These are phyloP conservation scores for Coemansia sp. DNA, from an alignment of 192 early-diverging fungal species.

Conservation along the genomic window DNA sequence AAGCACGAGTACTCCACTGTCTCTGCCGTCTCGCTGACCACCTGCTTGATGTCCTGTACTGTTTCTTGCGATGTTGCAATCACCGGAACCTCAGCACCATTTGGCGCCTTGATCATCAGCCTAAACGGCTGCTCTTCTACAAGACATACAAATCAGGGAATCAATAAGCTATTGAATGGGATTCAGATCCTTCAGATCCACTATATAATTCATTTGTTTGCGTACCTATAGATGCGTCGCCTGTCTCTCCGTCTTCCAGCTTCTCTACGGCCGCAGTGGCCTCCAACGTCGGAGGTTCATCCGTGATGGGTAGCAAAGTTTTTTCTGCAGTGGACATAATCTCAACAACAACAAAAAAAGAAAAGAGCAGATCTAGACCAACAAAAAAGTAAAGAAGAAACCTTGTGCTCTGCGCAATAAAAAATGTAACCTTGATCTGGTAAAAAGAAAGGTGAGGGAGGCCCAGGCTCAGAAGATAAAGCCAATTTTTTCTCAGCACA, in stretches of 20 bases:
- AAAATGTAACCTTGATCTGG: conserved; percentile 4
- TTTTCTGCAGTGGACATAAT: conserved; percentile 33
- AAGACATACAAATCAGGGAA: not conserved
- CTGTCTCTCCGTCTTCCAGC: not conserved
- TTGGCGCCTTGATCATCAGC: conserved; percentile 48
- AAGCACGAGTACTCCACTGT: conserved; percentile 91
- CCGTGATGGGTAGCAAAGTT: conserved; percentile 4
- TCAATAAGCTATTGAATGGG: not conserved
- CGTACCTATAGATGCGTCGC: conserved; percentile 9
- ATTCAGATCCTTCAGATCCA: not conserved
- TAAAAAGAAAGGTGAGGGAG: conserved; percentile 9
- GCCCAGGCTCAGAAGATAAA: not conserved
- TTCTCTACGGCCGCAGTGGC: not conserved
- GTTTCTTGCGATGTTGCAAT: conserved; percentile 68
- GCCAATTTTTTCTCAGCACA: not conserved
- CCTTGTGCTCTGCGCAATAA: not conserved
- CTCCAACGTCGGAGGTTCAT: conserved; percentile 6
- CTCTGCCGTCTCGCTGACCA: conserved; percentile 81
- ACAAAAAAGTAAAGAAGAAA: not conserved
- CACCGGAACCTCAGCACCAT: conserved; percentile 35
- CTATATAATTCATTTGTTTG: not conserved
- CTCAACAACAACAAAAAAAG: conserved; percentile 3
- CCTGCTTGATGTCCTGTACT: conserved; percentile 85
- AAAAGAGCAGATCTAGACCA: not conserved
- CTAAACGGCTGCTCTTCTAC: conserved; percentile 45